Evolutionary conservation across 2,329 filamentous ascomycete genomes (phyloP), one percentile per base, ranked within the genome.

Genomic region (Monosporascus sp.): DNA sequence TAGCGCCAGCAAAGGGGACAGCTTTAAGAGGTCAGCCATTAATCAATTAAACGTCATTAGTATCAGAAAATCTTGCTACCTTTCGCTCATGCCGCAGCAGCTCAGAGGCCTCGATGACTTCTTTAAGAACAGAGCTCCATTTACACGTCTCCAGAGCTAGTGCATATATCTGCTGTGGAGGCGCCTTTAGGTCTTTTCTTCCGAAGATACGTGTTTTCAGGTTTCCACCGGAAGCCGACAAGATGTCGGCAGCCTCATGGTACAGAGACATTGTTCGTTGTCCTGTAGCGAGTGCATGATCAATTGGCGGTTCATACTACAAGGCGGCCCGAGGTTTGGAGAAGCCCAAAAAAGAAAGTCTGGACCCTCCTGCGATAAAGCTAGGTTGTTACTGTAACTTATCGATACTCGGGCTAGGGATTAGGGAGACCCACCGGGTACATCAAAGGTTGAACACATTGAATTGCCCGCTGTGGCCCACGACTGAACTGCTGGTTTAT

Each of bases 71-170:
- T n/a, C 41, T 20, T 18, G 42, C 5, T 68, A 94, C 92, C 83
- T 96, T 96, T 58, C 83, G 86, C 74, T 99, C 94, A 9, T 85
- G 73, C n/a, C 80, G 79, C 37, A 97, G 73, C 37, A 97, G 73
- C 3, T 84, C 86, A 1, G 90, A 81, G 59, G 80, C 83, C 61
- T 97, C 90, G 65, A 99, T 83, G n/a, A 97, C 86, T 65, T 96
- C 91, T 64, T 90, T 90, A 47, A 99, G 73, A 3, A 97, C 78
- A 3, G 77, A 69, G 62, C 92, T 94, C 90, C 93, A 97, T 83
- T 96, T 97, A 60, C 88, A 85, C 1, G 89, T 85, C 71, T 97
- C 92, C 22, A 87, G 81, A 22, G 91, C 87, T 37, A 99, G 76
- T 8, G 94, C 94, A 68, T 94, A 97, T 7, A 97, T 77, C 66